Base-by-base conservation (phyloP, 1,139 yeast species). In the Yamadazyma atlantica region DNA sequence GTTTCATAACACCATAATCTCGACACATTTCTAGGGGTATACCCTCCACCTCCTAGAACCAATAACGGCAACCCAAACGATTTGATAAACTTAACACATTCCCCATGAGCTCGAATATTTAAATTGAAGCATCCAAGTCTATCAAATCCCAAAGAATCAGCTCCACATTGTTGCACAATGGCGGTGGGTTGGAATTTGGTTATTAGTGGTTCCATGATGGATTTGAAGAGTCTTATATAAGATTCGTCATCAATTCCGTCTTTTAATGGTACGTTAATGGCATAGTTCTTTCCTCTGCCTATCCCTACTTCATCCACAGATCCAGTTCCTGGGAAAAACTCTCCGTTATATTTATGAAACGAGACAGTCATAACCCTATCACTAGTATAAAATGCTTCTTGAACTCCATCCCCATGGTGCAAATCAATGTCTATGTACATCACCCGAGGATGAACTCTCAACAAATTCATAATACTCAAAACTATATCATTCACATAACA, bases 351-450 rank as follows among this genome's bases (percentile, higher is more conserved):
- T 60, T 92, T 92, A 67, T 92, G 98, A 73, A 92, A 92, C 5
- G 96, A 87, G 55, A 95, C 87, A 0, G 97, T 92, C 97, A 92
- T 89, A 36, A 92, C 98, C 48, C 97, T 71, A 61, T 92, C 97
- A 4, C 97, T 89, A 9, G 96, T 82, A 62, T 90, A 92, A 57
- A 92, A 92, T 0, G 97, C 97, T 61, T 92, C 97, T 62, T 92
- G 97, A 22, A 92, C 98, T 46, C 97, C 98, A 62, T 92, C 98
- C 41, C 98, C 98, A 56, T 92, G 98, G 59, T 92, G 98, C 16
- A 92, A 88, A 62, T 92, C 98, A 46, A 89, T 92, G 60, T 92
- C 98, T 46, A 92, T 85, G 59, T 92, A 92, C 50, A 92, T 71
- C n/a, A 92, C 97, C 50, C 97, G 75, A 33, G 96, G 95, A 63